Conservation (phyloP, 192 early-diverging fungal genomes). For the Coemansia sp. region DNA sequence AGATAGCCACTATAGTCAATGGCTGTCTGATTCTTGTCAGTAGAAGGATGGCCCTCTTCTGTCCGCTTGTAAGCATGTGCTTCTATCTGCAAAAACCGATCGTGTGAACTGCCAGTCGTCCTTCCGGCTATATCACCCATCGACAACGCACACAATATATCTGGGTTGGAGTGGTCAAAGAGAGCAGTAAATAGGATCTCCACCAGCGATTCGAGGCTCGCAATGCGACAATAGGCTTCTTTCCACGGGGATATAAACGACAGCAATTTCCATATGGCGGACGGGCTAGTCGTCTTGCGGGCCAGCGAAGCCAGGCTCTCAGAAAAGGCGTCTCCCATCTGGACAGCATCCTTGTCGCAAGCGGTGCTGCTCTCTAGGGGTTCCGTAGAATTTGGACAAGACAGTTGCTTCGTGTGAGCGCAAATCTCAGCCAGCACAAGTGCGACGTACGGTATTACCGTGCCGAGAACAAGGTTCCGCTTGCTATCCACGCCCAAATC, state of each 20-base stretch:
- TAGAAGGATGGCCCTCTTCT: not conserved
- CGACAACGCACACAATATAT: slow-evolving; percentile 23
- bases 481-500: slow-evolving; percentile 20
- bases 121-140: slow-evolving; percentile 7
- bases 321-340: slow-evolving; percentile 25
- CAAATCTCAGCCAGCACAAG: slow-evolving; percentile 19
- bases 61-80: not conserved
- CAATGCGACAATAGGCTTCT: slow-evolving; percentile 22
- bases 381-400: no score
- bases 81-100: not conserved
- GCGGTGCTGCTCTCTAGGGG: not conserved
- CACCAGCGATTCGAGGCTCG: slow-evolving; percentile 12
- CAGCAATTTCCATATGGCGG: slow-evolving; percentile 39
- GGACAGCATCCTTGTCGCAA: not conserved
- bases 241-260: slow-evolving; percentile 38
- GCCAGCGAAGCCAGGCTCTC: slow-evolving; percentile 33
- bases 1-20: slow-evolving; percentile 4
- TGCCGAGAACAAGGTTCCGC: not conserved
- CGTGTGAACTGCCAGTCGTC: not conserved
- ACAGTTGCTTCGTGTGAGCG: not conserved
- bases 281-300: slow-evolving; percentile 11
- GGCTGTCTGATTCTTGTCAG: not conserved
- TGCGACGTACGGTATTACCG: slow-evolving; percentile 35
- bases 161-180: slow-evolving; percentile 13
- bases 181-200: slow-evolving; percentile 17